Evolutionary conservation across 768 basidiomycete species (phyloP).

Genomic region (Neoboletus subvelutipes): DNA sequence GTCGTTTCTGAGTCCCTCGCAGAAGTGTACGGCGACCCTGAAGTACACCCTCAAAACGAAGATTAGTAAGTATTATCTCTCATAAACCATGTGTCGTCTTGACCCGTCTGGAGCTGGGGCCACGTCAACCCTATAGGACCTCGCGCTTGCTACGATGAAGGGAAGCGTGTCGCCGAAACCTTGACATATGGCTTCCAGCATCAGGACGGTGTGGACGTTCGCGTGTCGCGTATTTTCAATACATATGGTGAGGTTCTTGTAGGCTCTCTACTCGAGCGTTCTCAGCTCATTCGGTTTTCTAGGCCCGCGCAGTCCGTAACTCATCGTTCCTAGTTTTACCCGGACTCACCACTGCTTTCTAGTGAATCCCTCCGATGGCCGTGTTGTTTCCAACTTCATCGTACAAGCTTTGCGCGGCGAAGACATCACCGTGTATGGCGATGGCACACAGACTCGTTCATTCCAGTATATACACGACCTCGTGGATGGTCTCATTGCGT

Average conservation of each 20-base stretch:
- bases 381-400: slow-evolving; percentile 99
- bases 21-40: slow-evolving; percentile 99
- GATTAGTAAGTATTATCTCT: slow-evolving; percentile 68
- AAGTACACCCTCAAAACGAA: slow-evolving; percentile 95
- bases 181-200: slow-evolving; percentile 94
- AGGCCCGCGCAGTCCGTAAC: slow-evolving; percentile 66
- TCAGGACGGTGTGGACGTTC: slow-evolving; percentile 93
- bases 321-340: slow-evolving; percentile 26
- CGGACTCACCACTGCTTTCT: slow-evolving; percentile 25
- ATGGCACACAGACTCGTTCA: slow-evolving; percentile 90
- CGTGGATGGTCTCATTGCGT: slow-evolving; percentile 85
- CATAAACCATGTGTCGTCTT: slow-evolving; percentile 10
- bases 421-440: slow-evolving; percentile 96
- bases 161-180: slow-evolving; percentile 98
- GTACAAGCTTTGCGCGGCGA: slow-evolving; percentile 95
- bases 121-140: slow-evolving; percentile 98
- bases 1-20: slow-evolving; percentile 5
- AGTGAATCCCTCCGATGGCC: slow-evolving; percentile 97
- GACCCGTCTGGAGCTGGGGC: slow-evolving; percentile 68
- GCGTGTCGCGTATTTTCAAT: slow-evolving; percentile 98
- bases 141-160: slow-evolving; percentile 99
- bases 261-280: background rate
- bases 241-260: slow-evolving; percentile 60
- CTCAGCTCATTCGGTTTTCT: background rate
- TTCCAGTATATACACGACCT: slow-evolving; percentile 99